phyloP scores from a whole-genome alignment of 345 rosid genomes.

The Boechera divaricarpa region DNA sequence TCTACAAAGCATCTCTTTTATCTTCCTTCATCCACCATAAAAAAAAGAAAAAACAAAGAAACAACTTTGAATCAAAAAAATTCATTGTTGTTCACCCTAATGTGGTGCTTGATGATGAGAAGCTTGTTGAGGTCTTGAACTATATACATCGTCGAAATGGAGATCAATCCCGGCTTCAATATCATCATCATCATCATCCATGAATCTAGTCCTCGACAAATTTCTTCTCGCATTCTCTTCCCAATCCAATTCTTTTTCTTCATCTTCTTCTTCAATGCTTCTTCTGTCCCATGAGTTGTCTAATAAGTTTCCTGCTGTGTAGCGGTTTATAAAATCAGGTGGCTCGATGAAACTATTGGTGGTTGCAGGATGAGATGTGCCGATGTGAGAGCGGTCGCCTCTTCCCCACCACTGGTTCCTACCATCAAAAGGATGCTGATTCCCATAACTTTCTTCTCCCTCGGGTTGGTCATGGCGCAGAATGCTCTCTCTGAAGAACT shows the following conservation, averaged over 20 bases:
- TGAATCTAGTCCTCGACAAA: slow-evolving; percentile 49
- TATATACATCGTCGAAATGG: slow-evolving; percentile 82
- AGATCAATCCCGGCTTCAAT: slow-evolving; percentile 67
- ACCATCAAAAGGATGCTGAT: slow-evolving; percentile 43
- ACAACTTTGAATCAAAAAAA: slow-evolving; percentile 39
- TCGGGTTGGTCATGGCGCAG: slow-evolving; percentile 58
- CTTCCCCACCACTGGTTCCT: slow-evolving; percentile 91
- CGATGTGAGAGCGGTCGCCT: slow-evolving; percentile 40
- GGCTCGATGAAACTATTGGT: slow-evolving; percentile 70
- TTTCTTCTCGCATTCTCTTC: slow-evolving; percentile 47
- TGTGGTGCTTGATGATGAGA: slow-evolving; percentile 43
- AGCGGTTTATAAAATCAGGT: slow-evolving; percentile 53
- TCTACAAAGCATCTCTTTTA: slow-evolving; percentile 23
- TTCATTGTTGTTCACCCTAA: slow-evolving; percentile 21
- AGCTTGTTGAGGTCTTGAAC: slow-evolving; percentile 63
- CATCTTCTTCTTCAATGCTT: slow-evolving; percentile 48
- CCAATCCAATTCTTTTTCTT: slow-evolving; percentile 55
- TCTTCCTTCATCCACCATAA: slow-evolving; percentile 27
- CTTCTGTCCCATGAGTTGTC: slow-evolving; percentile 41
- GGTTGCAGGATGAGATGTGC: slow-evolving; percentile 46
- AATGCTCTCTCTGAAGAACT: slow-evolving; percentile 70
- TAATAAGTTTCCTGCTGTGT: slow-evolving; percentile 35
- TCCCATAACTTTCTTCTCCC: slow-evolving; percentile 43
- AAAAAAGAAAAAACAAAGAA: neutral
- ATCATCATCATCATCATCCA: slow-evolving; percentile 51